Base-by-base conservation (phyloP, 192 early-diverging fungal genomes). In the Podila horticola region DNA sequence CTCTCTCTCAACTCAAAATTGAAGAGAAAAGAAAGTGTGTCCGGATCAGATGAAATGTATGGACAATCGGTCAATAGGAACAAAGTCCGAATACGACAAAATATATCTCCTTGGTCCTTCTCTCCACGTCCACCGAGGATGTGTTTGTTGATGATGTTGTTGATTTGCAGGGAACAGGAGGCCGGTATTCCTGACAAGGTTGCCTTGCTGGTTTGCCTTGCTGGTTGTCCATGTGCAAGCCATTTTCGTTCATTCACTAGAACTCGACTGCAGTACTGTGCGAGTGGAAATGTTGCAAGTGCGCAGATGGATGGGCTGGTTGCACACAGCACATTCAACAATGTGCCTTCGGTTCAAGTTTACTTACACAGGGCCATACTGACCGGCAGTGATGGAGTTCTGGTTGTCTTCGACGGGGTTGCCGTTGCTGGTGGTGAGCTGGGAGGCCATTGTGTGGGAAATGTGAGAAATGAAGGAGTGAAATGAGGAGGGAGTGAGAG, bases 391-490 rank as follows among this genome's bases (percentile, higher is more conserved):
- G 71, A 87, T 64, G 24, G 91, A 90, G 51, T 92, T 92, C 82
- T 92, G 91, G 86, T 94, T 92, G 82, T 92, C 89, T 66, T 91
- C 91, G 38, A 94, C 91, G 19, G 92, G 92, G 83, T 90, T 90
- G 66, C 92, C 92, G 52, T 55, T 55, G 52, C 52, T 55, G 52
- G 52, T 55, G 52, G 52, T 55, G 52, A 55, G 52, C 24, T 55
- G 52, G 22, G 52, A 55, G 24, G 4, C 52, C 52, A 55, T 55
- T 55, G 41, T 45, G 41, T 55, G 22, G 8, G 52, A 22, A 55
- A 55, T 26, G 52, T 22, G 22, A 55, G 24, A 55, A 24, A 12
- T 55, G 52, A 55, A 26, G 9, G 24, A 24, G 52, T 24, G 52
- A 55, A 55, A 55, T 55, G 52, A 55, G 52, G n/a, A 24, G 36